A percentile compares a stretch with the other conserved stretches of the same genome.
Evolutionary conservation across 1,284 basidiomycete species (phyloP).

Genomic region (Cutaneotrichosporon cyanovorans): DNA sequence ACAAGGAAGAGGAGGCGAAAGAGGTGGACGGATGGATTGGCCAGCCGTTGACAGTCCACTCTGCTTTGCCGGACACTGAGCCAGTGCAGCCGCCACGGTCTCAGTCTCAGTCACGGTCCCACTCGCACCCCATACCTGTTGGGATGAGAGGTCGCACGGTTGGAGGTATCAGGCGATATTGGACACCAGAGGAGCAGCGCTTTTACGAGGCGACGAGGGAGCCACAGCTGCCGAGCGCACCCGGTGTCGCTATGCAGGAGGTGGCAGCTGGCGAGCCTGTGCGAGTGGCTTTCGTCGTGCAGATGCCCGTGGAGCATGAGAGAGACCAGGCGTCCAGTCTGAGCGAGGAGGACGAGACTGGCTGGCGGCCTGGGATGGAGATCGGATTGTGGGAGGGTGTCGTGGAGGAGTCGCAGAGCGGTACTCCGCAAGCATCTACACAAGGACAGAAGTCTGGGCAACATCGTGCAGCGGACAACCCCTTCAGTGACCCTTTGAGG

Average conservation of each 20-base stretch:
- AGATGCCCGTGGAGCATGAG: conserved; percentile 26
- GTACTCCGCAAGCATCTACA: too few species aligned
- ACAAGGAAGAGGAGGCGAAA: not conserved
- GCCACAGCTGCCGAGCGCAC: too few species aligned
- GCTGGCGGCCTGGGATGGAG: conserved; percentile 40
- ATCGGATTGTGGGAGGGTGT: conserved; percentile 37
- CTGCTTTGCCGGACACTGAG: conserved; percentile 2
- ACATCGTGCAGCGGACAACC: too few species aligned
- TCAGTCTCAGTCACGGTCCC: too few species aligned
- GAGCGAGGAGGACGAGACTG: conserved; percentile 28
- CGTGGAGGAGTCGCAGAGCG: not conserved
- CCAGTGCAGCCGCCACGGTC: too few species aligned
- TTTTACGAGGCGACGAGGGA: too few species aligned
- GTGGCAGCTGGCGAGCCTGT: conserved; percentile 21
- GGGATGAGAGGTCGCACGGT: too few species aligned
- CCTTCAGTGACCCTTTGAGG: too few species aligned
- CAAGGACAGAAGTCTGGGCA: too few species aligned
- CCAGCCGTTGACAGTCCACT: conserved; percentile 12
- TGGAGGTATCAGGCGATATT: too few species aligned
- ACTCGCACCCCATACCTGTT: too few species aligned
- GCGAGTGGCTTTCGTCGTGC: conserved; percentile 30
- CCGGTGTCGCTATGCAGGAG: not conserved
- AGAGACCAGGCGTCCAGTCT: not conserved
- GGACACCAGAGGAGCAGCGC: too few species aligned
- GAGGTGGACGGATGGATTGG: not conserved